Percentiles rank a stretch among this genome's conserved stretches.
phyloP scores from a whole-genome alignment of 495 filamentous ascomycete genomes.

The Trichoderma reesei region DNA sequence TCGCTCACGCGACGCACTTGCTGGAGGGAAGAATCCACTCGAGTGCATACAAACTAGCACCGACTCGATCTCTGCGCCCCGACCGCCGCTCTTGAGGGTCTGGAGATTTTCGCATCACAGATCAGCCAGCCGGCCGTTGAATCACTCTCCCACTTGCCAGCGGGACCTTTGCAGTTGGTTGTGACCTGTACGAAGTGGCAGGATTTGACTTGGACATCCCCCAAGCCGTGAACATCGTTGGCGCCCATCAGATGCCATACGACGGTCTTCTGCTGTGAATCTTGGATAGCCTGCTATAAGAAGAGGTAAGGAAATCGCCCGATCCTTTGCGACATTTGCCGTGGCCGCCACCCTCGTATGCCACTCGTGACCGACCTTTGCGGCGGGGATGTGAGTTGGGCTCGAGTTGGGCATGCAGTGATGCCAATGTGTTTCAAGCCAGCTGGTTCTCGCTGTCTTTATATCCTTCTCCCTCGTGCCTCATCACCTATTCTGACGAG shows the following conservation, averaged over 20 bases:
- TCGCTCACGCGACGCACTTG: slow-evolving; percentile 2
- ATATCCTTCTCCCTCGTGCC: background rate
- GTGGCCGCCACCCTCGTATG: background rate
- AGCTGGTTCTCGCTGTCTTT: background rate
- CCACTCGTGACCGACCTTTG: slow-evolving; percentile 4
- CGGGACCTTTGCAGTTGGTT: background rate
- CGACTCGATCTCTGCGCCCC: background rate
- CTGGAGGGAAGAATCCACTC: background rate
- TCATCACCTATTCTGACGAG: background rate
- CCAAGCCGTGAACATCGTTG: background rate
- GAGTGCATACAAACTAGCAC: slow-evolving; percentile 7
- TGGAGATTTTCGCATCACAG: background rate
- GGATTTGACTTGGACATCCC: background rate
- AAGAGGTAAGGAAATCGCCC: background rate
- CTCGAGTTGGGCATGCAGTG: slow-evolving; percentile 1
- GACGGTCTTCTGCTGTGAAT: background rate
- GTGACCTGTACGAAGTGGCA: background rate
- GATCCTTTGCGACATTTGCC: slow-evolving; percentile 6
- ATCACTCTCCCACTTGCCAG: background rate
- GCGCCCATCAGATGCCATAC: too few relatives aligned
- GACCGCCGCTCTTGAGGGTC: background rate
- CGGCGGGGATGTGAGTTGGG: background rate
- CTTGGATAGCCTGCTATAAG: background rate
- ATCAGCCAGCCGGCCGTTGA: background rate
- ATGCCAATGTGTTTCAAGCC: background rate